phyloP scores from a whole-genome alignment of 139 green algal genomes.

The Deuterostichococcus epilithicus region DNA sequence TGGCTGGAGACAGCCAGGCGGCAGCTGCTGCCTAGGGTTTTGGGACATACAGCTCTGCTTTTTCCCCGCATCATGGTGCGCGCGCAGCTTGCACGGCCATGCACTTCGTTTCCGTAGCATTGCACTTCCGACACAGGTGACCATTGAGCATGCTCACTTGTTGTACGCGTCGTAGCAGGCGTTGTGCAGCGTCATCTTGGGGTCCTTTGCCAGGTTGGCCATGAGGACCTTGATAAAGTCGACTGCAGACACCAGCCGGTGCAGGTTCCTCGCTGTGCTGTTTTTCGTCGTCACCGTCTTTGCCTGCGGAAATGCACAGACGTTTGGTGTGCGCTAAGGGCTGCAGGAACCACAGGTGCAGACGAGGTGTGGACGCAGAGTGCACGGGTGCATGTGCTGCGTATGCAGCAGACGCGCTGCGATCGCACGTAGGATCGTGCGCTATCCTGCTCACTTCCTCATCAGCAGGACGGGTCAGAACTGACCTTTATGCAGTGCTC shows the following conservation, averaged over 20 bases:
- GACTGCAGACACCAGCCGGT: constrained; percentile 50
- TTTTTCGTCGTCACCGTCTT: constrained; percentile 52
- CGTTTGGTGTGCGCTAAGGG: not conserved
- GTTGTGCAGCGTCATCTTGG: not conserved
- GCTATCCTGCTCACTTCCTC: not conserved
- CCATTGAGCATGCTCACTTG: not conserved
- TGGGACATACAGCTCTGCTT: too few relatives aligned
- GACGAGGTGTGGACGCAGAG: too few relatives aligned
- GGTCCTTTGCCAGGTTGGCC: constrained; percentile 31
- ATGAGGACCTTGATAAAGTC: constrained; percentile 55
- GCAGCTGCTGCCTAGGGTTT: too few relatives aligned
- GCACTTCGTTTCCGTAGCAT: too few relatives aligned
- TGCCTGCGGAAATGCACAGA: constrained; percentile 20
- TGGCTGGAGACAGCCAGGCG: not conserved
- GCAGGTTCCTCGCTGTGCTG: constrained; percentile 56
- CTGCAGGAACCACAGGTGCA: not conserved
- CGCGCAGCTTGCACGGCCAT: too few relatives aligned
- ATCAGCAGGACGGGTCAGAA: not conserved
- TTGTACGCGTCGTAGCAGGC: not conserved
- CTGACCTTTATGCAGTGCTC: constrained; percentile 38
- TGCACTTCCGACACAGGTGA: too few relatives aligned
- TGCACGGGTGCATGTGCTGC: not conserved
- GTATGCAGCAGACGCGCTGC: too few relatives aligned
- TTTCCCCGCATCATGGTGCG: too few relatives aligned
- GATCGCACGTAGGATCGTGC: not conserved